Evolutionary conservation across 176 grass and related monocot genomes (phyloP).

Genomic region (Bolboschoenus planiculmis): DNA sequence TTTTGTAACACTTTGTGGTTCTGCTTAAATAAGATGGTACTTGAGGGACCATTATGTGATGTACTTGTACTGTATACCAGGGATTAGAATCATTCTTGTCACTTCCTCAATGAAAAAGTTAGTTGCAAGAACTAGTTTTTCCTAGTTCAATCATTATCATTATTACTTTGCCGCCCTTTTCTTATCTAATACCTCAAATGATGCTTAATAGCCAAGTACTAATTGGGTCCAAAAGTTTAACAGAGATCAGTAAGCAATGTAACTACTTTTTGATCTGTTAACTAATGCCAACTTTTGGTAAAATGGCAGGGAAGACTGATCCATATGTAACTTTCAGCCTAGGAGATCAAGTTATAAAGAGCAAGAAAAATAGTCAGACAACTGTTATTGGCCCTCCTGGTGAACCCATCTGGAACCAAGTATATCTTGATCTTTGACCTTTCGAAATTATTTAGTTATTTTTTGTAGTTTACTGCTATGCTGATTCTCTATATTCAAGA

Average conservation of each 20-base stretch:
- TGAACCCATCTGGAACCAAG: conserved; percentile 99
- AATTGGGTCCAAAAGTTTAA: background rate
- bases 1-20: background rate
- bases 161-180: background rate
- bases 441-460: background rate
- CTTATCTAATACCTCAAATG: background rate
- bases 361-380: conserved; percentile 98
- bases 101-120: background rate
- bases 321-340: conserved; percentile 86
- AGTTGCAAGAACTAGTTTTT: background rate
- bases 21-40: background rate
- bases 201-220: background rate
- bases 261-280: background rate
- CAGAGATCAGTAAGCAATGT: background rate
- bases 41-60: background rate
- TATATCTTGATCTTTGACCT: conserved; percentile 23
- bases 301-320: conserved; percentile 76
- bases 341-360: conserved; percentile 86
- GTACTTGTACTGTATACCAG: background rate
- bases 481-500: background rate
- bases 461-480: background rate
- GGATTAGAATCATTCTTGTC: background rate
- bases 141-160: background rate
- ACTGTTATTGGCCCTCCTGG: conserved; percentile 79
- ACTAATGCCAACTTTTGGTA: background rate